These are phyloP conservation scores for Fallopia convolvulus DNA, from an alignment of 148 eudicot species.

Conservation along the genomic window DNA sequence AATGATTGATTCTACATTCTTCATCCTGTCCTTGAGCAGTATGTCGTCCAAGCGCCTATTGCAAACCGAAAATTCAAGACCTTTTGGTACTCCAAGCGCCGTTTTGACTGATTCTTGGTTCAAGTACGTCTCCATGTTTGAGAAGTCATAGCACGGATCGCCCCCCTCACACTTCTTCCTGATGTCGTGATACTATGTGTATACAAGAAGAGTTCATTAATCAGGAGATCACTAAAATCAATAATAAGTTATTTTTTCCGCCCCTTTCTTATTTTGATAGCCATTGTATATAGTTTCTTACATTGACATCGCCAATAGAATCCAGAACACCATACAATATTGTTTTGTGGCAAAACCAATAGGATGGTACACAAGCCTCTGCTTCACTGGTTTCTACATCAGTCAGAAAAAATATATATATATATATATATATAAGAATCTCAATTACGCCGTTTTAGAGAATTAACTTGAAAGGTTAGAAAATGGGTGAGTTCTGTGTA, in stretches of 20 bases:
- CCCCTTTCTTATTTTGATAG: too few species aligned
- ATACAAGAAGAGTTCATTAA: too few species aligned
- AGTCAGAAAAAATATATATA: too few species aligned
- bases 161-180: conserved; percentile 76
- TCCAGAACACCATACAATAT: conserved; percentile 46
- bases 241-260: too few species aligned
- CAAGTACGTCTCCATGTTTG: conserved; percentile 55
- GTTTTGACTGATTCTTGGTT: conserved; percentile 51
- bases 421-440: too few species aligned
- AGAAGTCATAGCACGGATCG: conserved; percentile 76
- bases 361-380: conserved; percentile 59
- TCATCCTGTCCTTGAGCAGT: conserved; percentile 82
- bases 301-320: conserved; percentile 57
- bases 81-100: conserved; percentile 58
- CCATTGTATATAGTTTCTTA: conserved; percentile 19
- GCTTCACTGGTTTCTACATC: conserved; percentile 59
- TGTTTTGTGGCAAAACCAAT: conserved; percentile 45
- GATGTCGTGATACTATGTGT: conserved; percentile 64
- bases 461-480: too few species aligned
- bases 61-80: conserved; percentile 67
- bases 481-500: too few species aligned
- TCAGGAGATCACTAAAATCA: not conserved
- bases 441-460: too few species aligned
- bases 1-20: conserved; percentile 77
- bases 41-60: conserved; percentile 67